These are phyloP conservation scores for Lanmaoa pseudosensibilis DNA, from an alignment of 768 basidiomycete species.

Conservation along the genomic window DNA sequence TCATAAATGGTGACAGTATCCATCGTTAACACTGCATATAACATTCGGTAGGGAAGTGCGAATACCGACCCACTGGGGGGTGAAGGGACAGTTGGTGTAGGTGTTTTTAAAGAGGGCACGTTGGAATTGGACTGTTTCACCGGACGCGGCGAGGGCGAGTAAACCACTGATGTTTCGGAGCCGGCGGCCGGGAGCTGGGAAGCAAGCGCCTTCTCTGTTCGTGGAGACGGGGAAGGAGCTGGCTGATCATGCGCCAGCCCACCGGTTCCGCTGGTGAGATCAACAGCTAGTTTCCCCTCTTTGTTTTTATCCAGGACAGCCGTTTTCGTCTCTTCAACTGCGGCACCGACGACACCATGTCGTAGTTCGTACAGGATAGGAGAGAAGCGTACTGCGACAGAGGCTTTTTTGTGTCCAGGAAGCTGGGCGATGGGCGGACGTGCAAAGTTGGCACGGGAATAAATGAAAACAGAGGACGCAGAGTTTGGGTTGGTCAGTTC, in stretches of 20 bases:
- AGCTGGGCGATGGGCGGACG: conserved; percentile 91
- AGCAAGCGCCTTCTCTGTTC: conserved; percentile 18
- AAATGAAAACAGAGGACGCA: conserved; percentile 82
- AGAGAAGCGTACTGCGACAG: conserved; percentile 91
- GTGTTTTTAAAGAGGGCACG: conserved; percentile 22
- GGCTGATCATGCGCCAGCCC: conserved; percentile 10
- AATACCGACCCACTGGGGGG: conserved; percentile 68
- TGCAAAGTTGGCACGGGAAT: conserved; percentile 92
- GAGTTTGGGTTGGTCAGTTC: conserved; percentile 39
- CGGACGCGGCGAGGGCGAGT: conserved; percentile 15
- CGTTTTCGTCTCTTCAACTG: conserved; percentile 45
- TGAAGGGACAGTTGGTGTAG: conserved; percentile 38
- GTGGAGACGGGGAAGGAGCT: conserved; percentile 10
- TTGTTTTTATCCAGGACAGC: conserved; percentile 66
- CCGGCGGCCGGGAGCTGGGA: conserved; percentile 3
- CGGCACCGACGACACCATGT: conserved; percentile 45
- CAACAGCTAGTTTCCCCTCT: conserved; percentile 61
- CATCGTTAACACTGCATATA: conserved; percentile 95
- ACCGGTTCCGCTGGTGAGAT: conserved; percentile 46
- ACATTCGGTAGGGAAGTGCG: conserved; percentile 87
- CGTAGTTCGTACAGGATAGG: conserved; percentile 93
- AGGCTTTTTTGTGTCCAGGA: conserved; percentile 95
- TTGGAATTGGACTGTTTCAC: conserved; percentile 16
- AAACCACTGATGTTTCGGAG: conserved; percentile 5
- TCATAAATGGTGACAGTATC: conserved; percentile 95